Evolutionary conservation across 371 early-diverging fungal species (phyloP).

Genomic region (Actinomortierella ambigua): DNA sequence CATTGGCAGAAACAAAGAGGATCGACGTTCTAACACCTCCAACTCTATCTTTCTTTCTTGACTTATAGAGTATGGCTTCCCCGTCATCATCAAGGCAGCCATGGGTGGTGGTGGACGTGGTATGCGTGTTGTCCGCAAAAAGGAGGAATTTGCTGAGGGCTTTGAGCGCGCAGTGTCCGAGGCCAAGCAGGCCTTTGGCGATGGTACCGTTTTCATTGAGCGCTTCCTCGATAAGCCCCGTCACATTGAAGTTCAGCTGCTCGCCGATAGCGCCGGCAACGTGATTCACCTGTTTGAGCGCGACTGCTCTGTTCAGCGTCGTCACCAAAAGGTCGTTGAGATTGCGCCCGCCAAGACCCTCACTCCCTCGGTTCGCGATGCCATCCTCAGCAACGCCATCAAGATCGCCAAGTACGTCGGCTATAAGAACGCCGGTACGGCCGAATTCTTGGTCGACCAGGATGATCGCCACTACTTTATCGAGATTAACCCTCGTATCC

Average conservation of each 20-base stretch:
- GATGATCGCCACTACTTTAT: slow-evolving; percentile 93
- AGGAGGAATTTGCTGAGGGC: slow-evolving; percentile 59
- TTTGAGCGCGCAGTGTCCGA: slow-evolving; percentile 87
- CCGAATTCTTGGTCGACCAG: slow-evolving; percentile 94
- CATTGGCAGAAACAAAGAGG: too few relatives aligned
- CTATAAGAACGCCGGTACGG: slow-evolving; percentile 96
- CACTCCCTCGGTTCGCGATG: slow-evolving; percentile 65
- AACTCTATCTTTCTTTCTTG: background rate
- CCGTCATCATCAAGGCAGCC: slow-evolving; percentile 96
- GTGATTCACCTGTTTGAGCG: slow-evolving; percentile 91
- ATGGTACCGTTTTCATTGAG: slow-evolving; percentile 94
- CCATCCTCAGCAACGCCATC: slow-evolving; percentile 88
- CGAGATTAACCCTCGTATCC: slow-evolving; percentile 95
- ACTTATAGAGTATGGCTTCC: slow-evolving; percentile 77
- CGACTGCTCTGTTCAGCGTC: slow-evolving; percentile 98
- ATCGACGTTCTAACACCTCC: background rate
- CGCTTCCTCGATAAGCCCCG: slow-evolving; percentile 90
- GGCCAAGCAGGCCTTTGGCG: slow-evolving; percentile 93
- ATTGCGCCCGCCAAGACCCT: slow-evolving; percentile 78
- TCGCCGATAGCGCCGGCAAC: slow-evolving; percentile 90
- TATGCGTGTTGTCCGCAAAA: slow-evolving; percentile 89
- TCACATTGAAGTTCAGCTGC: slow-evolving; percentile 97
- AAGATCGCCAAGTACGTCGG: slow-evolving; percentile 87
- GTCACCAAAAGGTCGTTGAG: slow-evolving; percentile 98
- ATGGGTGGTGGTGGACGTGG: slow-evolving; percentile 99